Base-by-base conservation (phyloP, 192 early-diverging fungal species). In the Coemansia sp. region DNA sequence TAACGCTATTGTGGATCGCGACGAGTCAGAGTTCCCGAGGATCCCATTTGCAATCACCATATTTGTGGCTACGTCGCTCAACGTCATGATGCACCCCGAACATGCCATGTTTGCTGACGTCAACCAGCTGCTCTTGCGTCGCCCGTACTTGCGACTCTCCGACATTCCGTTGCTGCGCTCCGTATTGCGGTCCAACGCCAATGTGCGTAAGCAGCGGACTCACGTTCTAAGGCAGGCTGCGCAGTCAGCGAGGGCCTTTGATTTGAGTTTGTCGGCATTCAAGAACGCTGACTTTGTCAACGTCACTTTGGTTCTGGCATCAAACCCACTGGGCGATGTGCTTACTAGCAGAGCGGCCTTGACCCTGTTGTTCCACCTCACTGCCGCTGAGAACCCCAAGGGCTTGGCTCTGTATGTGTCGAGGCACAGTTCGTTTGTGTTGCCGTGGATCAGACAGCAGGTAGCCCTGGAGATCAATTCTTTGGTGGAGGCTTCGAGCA, bases 401-500 rank as follows among this genome's bases (percentile, higher is more conserved):
- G 44, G 45, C n/a, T 62, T 83, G 18, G 32, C 59, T 7, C 40
- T 62, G 27, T 50, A 78, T 39, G 73, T 78, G 11, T 74, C 81
- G 0, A 78, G 72, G 60, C 64, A 50, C 53, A 45, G 67, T 5
- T 73, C 72, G 38, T 69, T 73, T 27, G 53, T 83, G 27, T 41
- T 83, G 4, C 41, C 69, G 27, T 83, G 81, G 81, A 71, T 83
- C 40, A 66, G 68, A 4, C 56, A 58, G n/a, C 81, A 83, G 59
- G 61, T 63, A 7, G 15, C 38, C 15, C 64, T 83, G 13, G 71
- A 83, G 53, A 15, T 53, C 34, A 75, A 70, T 29, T 34, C 73
- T 18, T 43, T 83, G 65, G 34, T 41, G 16, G 61, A 59, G 16
- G 58, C 59, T 8, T 65, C 65, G 1, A 24, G 29, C 4, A 45